Conservation (phyloP, 345 rosid genomes). For the Syzygium grande region DNA sequence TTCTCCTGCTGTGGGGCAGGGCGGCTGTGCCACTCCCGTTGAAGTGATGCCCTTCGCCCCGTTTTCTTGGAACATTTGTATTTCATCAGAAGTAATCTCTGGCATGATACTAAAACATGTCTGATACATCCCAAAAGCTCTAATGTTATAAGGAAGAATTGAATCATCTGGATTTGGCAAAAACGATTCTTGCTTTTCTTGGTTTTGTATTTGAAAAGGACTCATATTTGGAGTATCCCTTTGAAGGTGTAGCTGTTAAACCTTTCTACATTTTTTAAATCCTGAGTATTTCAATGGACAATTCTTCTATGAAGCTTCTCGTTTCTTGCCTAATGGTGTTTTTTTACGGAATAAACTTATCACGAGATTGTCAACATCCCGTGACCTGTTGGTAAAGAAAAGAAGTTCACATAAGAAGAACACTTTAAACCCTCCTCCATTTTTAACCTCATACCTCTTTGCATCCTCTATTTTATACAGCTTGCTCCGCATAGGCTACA, state of each 20-base stretch:
- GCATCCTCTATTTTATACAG: background rate
- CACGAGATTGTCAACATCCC: background rate
- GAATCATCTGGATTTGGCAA: background rate
- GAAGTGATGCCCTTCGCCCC: background rate
- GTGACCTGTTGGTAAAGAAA: background rate
- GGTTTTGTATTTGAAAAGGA: background rate
- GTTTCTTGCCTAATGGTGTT: background rate
- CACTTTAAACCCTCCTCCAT: background rate
- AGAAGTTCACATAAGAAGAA: background rate
- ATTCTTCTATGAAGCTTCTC: background rate
- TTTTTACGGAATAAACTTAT: background rate
- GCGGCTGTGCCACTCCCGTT: background rate
- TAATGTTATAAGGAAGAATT: background rate
- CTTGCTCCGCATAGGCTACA: background rate
- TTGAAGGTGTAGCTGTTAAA: background rate
- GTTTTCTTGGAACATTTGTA: background rate
- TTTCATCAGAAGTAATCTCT: background rate
- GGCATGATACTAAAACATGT: background rate
- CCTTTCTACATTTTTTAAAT: background rate
- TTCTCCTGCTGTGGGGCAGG: background rate
- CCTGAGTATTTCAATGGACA: background rate
- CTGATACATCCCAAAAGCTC: background rate
- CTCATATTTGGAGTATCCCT: background rate
- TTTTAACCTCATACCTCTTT: background rate
- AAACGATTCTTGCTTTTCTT: background rate